phyloP scores from a whole-genome alignment of 352 stramenopile genomes.

The Saprolegnia parasitica region DNA sequence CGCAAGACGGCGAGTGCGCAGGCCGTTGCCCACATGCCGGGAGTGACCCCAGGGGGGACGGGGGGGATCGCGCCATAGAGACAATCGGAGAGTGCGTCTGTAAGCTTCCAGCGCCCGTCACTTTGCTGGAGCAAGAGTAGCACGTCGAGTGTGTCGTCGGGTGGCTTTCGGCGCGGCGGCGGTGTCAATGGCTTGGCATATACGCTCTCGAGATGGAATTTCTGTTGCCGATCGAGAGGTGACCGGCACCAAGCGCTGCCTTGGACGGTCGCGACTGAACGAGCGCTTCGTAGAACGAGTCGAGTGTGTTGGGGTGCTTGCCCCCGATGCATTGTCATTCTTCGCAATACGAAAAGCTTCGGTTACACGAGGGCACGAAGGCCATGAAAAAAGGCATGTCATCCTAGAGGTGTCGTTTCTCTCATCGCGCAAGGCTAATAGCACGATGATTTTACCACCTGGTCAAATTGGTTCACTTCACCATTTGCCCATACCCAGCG shows the following conservation, averaged over 20 bases:
- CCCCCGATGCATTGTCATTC: not conserved
- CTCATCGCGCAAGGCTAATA: no score
- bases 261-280: conserved; percentile 19
- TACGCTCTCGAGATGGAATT: not conserved
- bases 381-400: no score
- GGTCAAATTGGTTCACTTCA: no score
- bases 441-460: no score
- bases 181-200: not conserved
- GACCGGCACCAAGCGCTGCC: not conserved
- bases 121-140: conserved; percentile 18
- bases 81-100: not conserved
- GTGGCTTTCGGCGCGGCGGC: not conserved
- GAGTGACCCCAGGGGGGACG: not conserved
- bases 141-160: not conserved
- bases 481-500: no score
- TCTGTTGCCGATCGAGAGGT: conserved; percentile 18
- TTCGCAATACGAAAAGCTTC: not conserved
- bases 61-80: conserved; percentile 11
- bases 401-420: no score
- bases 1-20: conserved; percentile 6
- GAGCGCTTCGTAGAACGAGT: conserved; percentile 21
- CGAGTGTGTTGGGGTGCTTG: not conserved
- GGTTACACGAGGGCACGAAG: no score
- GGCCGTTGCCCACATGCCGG: conserved; percentile 11
- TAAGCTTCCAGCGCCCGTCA: conserved; percentile 20